These are phyloP conservation scores for Conringia planisiliqua DNA, from an alignment of 345 rosid species.

Conservation along the genomic window DNA sequence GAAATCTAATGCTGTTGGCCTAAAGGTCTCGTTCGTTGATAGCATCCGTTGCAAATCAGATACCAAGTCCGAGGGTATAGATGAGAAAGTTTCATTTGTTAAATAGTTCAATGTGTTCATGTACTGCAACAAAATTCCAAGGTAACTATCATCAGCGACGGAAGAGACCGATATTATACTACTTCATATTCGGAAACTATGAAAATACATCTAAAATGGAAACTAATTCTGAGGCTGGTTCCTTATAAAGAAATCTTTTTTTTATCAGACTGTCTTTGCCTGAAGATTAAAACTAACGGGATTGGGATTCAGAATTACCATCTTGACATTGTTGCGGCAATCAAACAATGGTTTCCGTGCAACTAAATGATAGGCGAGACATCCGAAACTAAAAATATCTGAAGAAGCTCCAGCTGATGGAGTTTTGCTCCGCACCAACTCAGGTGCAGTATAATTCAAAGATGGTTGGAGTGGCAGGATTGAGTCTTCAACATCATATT, in stretches of 20 bases:
- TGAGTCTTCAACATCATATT: conserved; percentile 92
- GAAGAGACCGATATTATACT: not conserved
- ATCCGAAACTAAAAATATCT: conserved; percentile 89
- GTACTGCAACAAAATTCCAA: conserved; percentile 57
- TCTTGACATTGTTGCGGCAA: conserved; percentile 90
- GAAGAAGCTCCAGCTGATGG: conserved; percentile 65
- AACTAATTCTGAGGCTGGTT: not conserved
- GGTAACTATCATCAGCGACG: conserved; percentile 9
- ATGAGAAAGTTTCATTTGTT: conserved; percentile 77
- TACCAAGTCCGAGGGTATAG: conserved; percentile 71
- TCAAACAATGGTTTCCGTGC: conserved; percentile 83
- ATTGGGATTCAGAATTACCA: conserved; percentile 48
- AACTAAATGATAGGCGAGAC: conserved; percentile 82
- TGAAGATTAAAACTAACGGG: not conserved
- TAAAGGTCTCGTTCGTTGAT: conserved; percentile 68
- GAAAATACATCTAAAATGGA: not conserved
- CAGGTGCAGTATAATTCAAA: conserved; percentile 91
- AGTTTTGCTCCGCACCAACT: conserved; percentile 65
- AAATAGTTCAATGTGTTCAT: conserved; percentile 84
- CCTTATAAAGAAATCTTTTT: not conserved
- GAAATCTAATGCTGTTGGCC: conserved; percentile 90
- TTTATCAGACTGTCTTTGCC: no score
- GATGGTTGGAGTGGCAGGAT: conserved; percentile 89
- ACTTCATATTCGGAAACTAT: not conserved
- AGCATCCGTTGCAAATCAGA: conserved; percentile 90